Evolutionary conservation across 1,139 yeast genomes (phyloP).

Genomic region (Debaryomycetaceae sp.): DNA sequence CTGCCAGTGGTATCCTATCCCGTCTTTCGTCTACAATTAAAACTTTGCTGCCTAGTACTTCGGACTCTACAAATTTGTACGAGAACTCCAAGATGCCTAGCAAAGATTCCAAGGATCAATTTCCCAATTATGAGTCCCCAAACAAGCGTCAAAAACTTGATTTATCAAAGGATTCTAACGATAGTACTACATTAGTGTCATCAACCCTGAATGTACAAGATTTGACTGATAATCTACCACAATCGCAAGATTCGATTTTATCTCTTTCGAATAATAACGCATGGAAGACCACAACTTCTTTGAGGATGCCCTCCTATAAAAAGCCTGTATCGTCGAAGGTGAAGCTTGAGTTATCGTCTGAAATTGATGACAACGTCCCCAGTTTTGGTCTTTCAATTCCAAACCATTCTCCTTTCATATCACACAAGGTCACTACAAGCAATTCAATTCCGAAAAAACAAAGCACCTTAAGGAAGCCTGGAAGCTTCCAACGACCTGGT

Average conservation of each 20-base stretch:
- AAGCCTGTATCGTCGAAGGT: conserved; percentile 20
- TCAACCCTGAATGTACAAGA: background rate
- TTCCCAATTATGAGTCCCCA: too few relatives aligned
- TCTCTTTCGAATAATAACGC: conserved; percentile 4
- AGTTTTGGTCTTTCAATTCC: background rate
- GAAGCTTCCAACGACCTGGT: conserved; percentile 42
- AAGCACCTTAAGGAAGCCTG: conserved; percentile 47
- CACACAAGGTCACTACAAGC: conserved; percentile 21
- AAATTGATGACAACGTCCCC: background rate
- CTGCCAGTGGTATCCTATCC: background rate
- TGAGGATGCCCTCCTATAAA: conserved; percentile 39
- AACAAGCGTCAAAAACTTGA: background rate
- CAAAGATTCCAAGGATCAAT: too few relatives aligned
- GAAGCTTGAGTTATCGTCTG: background rate
- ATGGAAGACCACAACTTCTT: conserved; percentile 16
- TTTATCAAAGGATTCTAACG: background rate
- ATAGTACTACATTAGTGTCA: background rate
- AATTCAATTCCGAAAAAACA: conserved; percentile 4
- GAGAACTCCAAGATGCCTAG: too few relatives aligned
- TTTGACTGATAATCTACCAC: background rate
- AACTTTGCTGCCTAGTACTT: background rate
- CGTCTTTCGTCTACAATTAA: background rate
- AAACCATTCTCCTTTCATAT: conserved; percentile 32
- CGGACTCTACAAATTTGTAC: background rate
- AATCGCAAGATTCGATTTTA: background rate